These are phyloP conservation scores for Breviolum minutum DNA, from an alignment of 73 alveolate species.

Conservation along the genomic window DNA sequence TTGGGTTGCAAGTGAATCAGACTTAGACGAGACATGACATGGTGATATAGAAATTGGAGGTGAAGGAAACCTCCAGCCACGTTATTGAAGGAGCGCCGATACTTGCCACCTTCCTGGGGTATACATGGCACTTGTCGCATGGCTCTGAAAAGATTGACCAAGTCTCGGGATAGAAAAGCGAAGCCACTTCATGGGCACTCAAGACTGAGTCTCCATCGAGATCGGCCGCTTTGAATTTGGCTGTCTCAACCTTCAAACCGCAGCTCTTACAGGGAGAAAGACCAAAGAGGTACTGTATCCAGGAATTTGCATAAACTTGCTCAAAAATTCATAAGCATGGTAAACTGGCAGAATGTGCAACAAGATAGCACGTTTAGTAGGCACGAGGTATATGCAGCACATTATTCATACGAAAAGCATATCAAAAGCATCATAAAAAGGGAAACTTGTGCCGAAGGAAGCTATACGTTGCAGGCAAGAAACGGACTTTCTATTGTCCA, in stretches of 20 bases:
- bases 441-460: neutral
- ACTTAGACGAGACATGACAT: too few species aligned
- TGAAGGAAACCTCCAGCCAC: neutral
- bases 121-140: too few species aligned
- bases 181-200: constrained; percentile 63
- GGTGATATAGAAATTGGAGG: neutral
- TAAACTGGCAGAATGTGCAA: too few species aligned
- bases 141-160: neutral
- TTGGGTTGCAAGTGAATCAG: too few species aligned
- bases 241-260: constrained; percentile 45
- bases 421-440: too few species aligned
- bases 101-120: too few species aligned
- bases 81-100: too few species aligned
- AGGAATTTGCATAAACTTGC: neutral
- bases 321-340: neutral
- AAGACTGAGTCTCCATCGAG: constrained; percentile 40
- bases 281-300: neutral
- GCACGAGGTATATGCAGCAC: too few species aligned
- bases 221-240: constrained; percentile 86
- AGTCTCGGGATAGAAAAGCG: constrained; percentile 71
- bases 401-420: too few species aligned
- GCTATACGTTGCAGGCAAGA: neutral
- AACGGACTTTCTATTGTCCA: constrained; percentile 30
- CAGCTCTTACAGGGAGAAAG: neutral
- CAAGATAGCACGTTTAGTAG: too few species aligned